phyloP scores from a whole-genome alignment of 768 basidiomycete species.

The Aureoboletus auriporus region DNA sequence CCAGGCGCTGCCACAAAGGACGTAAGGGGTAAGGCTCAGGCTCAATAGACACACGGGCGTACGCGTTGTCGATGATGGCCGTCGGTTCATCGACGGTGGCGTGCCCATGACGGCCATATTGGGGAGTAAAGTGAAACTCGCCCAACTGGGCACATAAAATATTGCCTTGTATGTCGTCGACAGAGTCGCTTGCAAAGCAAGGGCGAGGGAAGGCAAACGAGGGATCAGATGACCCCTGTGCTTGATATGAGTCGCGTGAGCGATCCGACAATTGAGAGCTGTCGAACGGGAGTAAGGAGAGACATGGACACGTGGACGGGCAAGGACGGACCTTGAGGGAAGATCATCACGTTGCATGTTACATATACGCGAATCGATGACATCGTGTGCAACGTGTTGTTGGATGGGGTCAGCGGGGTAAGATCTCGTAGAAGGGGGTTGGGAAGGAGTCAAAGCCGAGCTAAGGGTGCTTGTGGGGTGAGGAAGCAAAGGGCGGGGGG shows the following conservation, averaged over 20 bases:
- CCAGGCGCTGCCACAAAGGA: conserved; percentile 23
- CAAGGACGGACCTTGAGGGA: conserved; percentile 31
- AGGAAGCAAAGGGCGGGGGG: background rate
- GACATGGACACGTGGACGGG: conserved; percentile 20
- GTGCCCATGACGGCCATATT: conserved; percentile 9
- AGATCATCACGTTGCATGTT: conserved; percentile 30
- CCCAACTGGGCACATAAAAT: conserved; percentile 21
- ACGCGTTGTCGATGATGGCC: conserved; percentile 26
- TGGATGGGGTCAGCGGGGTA: conserved; percentile 25
- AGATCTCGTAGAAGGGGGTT: conserved; percentile 20
- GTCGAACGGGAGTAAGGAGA: conserved; percentile 8
- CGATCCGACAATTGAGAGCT: conserved; percentile 17
- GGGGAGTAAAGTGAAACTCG: conserved; percentile 23
- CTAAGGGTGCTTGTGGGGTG: conserved; percentile 9
- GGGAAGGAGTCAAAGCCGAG: conserved; percentile 26
- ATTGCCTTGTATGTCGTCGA: conserved; percentile 24
- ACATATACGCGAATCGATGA: conserved; percentile 26
- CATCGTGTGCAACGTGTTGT: conserved; percentile 27
- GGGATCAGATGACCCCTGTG: conserved; percentile 13
- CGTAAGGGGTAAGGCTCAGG: conserved; percentile 20
- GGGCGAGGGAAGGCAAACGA: conserved; percentile 8
- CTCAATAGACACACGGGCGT: conserved; percentile 12
- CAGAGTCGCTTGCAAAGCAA: conserved; percentile 10
- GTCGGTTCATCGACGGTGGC: conserved; percentile 21
- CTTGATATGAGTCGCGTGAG: conserved; percentile 24